These are phyloP conservation scores for Magnusiomyces tetraspermus DNA, from an alignment of 1,139 yeast genomes.

Conservation along the genomic window DNA sequence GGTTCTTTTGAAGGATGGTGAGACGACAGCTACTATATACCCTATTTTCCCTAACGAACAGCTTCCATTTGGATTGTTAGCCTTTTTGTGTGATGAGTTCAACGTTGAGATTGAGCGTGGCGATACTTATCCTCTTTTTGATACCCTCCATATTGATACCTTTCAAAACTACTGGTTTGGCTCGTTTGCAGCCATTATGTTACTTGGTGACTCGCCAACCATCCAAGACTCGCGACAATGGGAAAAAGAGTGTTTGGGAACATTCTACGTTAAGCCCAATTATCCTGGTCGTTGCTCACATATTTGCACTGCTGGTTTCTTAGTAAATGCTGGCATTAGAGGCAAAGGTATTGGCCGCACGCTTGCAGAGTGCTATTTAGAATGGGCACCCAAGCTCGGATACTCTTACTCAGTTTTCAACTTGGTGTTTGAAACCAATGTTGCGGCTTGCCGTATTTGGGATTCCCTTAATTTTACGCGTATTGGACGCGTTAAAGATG, in stretches of 20 bases:
- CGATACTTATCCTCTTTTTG: conserved; percentile 77
- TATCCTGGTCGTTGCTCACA: conserved; percentile 91
- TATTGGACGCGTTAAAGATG: conserved; percentile 70
- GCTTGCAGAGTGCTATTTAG: conserved; percentile 68
- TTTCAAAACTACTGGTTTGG: conserved; percentile 83
- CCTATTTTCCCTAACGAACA: conserved; percentile 59
- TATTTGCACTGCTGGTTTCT: conserved; percentile 80
- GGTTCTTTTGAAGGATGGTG: conserved; percentile 74
- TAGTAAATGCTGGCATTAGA: conserved; percentile 86
- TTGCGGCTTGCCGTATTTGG: conserved; percentile 69
- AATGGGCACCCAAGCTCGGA: conserved; percentile 87
- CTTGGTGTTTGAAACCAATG: conserved; percentile 79
- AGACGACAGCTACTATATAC: conserved; percentile 84
- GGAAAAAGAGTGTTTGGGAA: conserved; percentile 86
- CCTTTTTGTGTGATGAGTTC: conserved; percentile 81
- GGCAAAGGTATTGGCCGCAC: conserved; percentile 91
- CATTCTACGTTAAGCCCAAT: conserved; percentile 74
- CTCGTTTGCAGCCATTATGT: conserved; percentile 73
- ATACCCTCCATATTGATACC: conserved; percentile 59
- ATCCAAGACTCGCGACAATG: conserved; percentile 47
- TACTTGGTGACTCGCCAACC: conserved; percentile 42
- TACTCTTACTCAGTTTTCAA: conserved; percentile 79
- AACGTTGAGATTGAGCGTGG: conserved; percentile 89
- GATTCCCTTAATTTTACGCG: conserved; percentile 71
- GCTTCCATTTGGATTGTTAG: conserved; percentile 68